Percentiles rank a stretch among this genome's conserved stretches.
Conservation (phyloP, 208 protist species). For the Tritrichomonas musculus region DNA sequence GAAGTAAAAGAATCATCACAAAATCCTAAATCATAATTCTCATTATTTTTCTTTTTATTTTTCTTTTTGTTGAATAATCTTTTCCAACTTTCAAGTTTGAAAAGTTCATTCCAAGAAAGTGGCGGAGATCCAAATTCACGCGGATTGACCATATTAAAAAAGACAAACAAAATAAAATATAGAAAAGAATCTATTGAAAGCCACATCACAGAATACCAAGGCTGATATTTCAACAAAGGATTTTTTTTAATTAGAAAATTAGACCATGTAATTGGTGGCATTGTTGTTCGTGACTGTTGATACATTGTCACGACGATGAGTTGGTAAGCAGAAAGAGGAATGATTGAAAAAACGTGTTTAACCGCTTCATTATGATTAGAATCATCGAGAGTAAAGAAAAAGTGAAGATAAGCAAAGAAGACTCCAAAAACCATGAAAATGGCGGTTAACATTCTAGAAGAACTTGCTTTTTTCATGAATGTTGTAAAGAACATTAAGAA, state of each 20-base stretch:
- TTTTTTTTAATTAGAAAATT: too few species aligned
- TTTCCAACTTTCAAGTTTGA: not conserved
- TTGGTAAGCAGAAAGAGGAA: not conserved
- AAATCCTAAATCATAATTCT: too few species aligned
- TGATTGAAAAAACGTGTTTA: slow-evolving; percentile 9
- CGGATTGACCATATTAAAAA: not conserved
- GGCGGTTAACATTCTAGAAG: not conserved
- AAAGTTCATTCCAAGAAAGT: not conserved
- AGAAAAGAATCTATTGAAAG: not conserved
- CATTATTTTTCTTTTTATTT: too few species aligned
- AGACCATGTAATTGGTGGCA: not conserved
- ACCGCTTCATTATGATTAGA: not conserved
- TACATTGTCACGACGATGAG: not conserved
- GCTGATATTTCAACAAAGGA: not conserved
- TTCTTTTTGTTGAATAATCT: too few species aligned
- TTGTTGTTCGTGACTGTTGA: not conserved
- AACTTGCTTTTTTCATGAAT: not conserved
- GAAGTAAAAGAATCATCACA: too few species aligned
- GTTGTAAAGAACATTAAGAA: not conserved
- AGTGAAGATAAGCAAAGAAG: not conserved
- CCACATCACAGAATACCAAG: not conserved
- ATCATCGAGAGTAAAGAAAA: not conserved
- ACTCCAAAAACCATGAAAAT: not conserved
- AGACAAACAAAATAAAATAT: not conserved
- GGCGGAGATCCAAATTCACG: not conserved